Percentiles rank a stretch among this genome's conserved stretches.
These are phyloP conservation scores for Pseudodiploospora longispora DNA, from an alignment of 2,329 filamentous ascomycete genomes.

Conservation along the genomic window DNA sequence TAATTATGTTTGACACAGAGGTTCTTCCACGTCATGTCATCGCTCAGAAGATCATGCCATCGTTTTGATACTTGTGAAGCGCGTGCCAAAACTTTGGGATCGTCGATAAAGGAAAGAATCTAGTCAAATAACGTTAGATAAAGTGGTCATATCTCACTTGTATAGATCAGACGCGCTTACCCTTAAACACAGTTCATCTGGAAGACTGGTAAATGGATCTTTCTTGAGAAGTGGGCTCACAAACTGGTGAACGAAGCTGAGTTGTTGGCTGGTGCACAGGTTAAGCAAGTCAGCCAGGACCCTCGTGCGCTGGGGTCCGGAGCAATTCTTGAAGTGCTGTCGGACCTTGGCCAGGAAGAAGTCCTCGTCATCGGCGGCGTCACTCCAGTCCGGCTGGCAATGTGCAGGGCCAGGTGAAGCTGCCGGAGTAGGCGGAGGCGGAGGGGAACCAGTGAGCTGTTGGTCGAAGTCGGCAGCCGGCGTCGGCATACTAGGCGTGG, in stretches of 20 bases:
- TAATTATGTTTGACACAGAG: conserved; percentile 95
- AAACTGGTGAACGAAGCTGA: conserved; percentile 94
- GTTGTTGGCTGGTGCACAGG: conserved; percentile 86
- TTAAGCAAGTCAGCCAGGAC: conserved; percentile 84
- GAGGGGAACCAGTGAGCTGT: conserved; percentile 51
- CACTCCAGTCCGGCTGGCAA: conserved; percentile 63
- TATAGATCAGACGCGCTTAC: conserved; percentile 41
- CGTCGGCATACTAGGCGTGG: conserved; percentile 59
- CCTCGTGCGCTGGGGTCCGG: conserved; percentile 66
- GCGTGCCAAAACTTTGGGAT: conserved; percentile 85
- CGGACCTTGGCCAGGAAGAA: conserved; percentile 72
- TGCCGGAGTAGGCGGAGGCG: conserved; percentile 57
- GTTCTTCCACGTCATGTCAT: conserved; percentile 98
- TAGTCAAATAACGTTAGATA: conserved; percentile 25
- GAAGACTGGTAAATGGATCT: conserved; percentile 86
- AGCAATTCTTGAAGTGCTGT: conserved; percentile 71
- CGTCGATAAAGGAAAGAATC: conserved; percentile 95
- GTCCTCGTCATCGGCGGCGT: conserved; percentile 72
- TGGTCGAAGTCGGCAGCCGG: conserved; percentile 56
- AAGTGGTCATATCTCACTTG: background rate
- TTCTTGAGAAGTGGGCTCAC: conserved; percentile 92
- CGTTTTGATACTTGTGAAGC: conserved; percentile 92
- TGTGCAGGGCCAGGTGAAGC: conserved; percentile 57
- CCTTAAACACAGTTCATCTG: conserved; percentile 84
- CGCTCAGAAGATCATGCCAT: conserved; percentile 88